phyloP scores from a whole-genome alignment of 345 rosid genomes.

The Hibiscus trionum region DNA sequence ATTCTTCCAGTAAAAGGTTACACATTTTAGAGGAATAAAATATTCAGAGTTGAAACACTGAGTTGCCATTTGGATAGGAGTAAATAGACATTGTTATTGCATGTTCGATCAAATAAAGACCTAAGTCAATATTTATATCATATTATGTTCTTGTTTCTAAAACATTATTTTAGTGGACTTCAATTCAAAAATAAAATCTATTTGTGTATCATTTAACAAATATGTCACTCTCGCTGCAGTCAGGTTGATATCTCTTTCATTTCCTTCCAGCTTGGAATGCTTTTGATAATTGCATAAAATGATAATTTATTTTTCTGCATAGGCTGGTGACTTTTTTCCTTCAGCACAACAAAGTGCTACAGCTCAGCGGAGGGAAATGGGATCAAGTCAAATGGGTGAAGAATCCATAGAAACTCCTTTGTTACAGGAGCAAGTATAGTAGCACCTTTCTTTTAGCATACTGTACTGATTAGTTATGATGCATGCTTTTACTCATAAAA shows the following conservation, averaged over 20 bases:
- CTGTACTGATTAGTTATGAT: neutral
- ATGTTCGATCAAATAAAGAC: neutral
- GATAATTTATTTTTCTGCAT: conserved; percentile 1
- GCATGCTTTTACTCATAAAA: neutral
- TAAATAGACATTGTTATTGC: neutral
- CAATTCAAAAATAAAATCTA: neutral
- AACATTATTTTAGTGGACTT: neutral
- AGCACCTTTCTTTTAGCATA: conserved; percentile 4
- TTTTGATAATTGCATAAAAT: neutral
- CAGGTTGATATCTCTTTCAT: neutral
- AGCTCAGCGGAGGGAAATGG: conserved; percentile 65
- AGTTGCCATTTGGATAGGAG: neutral
- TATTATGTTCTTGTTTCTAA: neutral
- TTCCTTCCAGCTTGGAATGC: neutral
- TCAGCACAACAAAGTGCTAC: conserved; percentile 67
- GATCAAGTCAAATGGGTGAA: conserved; percentile 44
- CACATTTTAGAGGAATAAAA: neutral
- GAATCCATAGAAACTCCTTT: conserved; percentile 72
- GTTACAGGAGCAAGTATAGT: conserved; percentile 50
- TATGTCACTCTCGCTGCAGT: neutral
- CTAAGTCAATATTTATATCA: neutral
- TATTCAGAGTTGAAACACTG: neutral
- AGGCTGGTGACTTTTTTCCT: conserved; percentile 85
- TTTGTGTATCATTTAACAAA: neutral
- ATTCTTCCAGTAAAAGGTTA: neutral